Evolutionary conservation across 148 eudicot species (phyloP).

Genomic region (Tetragonia tetragonoides): DNA sequence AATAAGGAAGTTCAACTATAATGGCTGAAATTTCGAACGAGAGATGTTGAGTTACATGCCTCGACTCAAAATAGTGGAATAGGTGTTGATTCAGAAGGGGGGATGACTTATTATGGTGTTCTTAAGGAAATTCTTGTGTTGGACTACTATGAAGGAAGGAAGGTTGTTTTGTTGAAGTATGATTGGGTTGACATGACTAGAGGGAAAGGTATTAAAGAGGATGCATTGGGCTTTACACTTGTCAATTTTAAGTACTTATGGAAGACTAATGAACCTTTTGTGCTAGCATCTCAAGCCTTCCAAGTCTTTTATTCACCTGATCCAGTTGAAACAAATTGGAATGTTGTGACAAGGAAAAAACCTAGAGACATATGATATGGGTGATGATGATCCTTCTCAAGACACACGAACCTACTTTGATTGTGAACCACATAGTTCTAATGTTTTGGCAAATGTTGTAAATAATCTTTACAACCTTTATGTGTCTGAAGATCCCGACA

Average conservation of each 20-base stretch:
- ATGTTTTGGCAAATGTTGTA: too few relatives aligned
- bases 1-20: not conserved
- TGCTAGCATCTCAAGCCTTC: too few relatives aligned
- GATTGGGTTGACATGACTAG: slow-evolving; percentile 1
- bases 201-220: not conserved
- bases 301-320: not conserved
- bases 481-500: too few relatives aligned
- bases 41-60: not conserved
- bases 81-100: not conserved
- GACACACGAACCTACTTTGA: too few relatives aligned
- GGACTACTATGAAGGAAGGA: slow-evolving; percentile 8
- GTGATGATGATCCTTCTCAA: too few relatives aligned
- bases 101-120: not conserved
- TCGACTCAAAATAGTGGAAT: not conserved
- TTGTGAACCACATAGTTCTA: too few relatives aligned
- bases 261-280: not conserved
- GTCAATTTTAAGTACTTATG: not conserved
- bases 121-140: not conserved
- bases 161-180: not conserved
- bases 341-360: not conserved
- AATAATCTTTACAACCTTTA: too few relatives aligned
- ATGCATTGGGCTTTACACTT: not conserved
- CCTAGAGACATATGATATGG: too few relatives aligned
- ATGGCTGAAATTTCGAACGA: not conserved
- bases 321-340: slow-evolving; percentile 1